Base-by-base conservation (phyloP, 2,329 filamentous ascomycete species). In the Diaporthe aspalathi region DNA sequence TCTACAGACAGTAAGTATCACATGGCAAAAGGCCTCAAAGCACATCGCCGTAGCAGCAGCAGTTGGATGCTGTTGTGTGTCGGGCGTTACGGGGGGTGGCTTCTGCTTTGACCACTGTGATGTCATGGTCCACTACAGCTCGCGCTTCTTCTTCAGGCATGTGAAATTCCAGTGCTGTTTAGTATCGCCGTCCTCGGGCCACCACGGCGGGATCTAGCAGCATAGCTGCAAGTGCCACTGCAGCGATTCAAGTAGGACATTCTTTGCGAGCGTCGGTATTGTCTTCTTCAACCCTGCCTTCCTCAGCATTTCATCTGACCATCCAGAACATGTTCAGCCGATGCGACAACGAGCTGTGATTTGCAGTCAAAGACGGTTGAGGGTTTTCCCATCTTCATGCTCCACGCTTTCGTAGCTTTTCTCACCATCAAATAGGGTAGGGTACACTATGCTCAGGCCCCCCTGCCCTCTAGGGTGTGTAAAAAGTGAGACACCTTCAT, bases 121-220 rank as follows among this genome's bases (percentile, higher is more conserved):
- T 67, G 66, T 68, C 66, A 68, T 68, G 66, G 53, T 43, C 66
- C 66, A 68, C 66, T 29, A 20, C n/a, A 35, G 29, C n/a, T 17
- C n/a, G 24, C 1, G 7, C 50, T 32, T n/a, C 3, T 5, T 12
- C 27, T 47, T 9, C 14, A 49, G 32, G 45, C 66, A 68, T 68
- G 66, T 68, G 66, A 68, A 68, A 60, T n/a, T 47, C 35, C 47
- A 52, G 47, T 38, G 57, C 27, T 20, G 43, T 2, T 8, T 7
- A 2, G 6, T 38, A 2, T 12, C 35, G 35, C 35, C 60, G 20
- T 38, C 40, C 27, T 49, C 60, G 43, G 14, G 43, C 29, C 27
- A 50, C n/a, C 43, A n/a, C 57, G 47, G 57, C 43, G 27, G 45
- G 45, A 65, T 54, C 63, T 67, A 9, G 35, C 63, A 66, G 47